These are phyloP conservation scores for Geotrichum macrosporum DNA, from an alignment of 1,139 yeast species.

Conservation along the genomic window DNA sequence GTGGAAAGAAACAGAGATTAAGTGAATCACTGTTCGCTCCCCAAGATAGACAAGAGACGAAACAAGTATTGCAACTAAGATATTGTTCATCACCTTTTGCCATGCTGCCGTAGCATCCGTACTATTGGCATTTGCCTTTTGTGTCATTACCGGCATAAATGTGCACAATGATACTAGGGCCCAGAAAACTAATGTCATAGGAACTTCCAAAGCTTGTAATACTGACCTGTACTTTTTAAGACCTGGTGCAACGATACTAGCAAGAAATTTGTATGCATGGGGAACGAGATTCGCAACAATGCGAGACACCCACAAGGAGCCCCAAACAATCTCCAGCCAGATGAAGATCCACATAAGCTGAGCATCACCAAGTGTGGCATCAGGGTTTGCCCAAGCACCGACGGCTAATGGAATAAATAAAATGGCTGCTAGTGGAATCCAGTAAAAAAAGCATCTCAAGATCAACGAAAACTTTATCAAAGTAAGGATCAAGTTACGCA, in stretches of 20 bases:
- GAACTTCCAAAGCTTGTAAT: slow-evolving; percentile 38
- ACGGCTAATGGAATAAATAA: slow-evolving; percentile 41
- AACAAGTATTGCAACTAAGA: slow-evolving; percentile 40
- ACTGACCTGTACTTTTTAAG: slow-evolving; percentile 38
- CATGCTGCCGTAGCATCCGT: slow-evolving; percentile 33
- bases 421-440: slow-evolving; percentile 41
- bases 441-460: slow-evolving; percentile 37
- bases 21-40: slow-evolving; percentile 40
- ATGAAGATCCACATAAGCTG: slow-evolving; percentile 42
- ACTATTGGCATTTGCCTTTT: slow-evolving; percentile 29
- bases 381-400: slow-evolving; percentile 39
- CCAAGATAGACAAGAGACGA: slow-evolving; percentile 38
- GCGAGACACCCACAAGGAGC: slow-evolving; percentile 38
- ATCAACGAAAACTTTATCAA: slow-evolving; percentile 34
- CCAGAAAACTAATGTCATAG: slow-evolving; percentile 38
- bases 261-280: slow-evolving; percentile 29
- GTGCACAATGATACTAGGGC: slow-evolving; percentile 38
- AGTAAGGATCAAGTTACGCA: slow-evolving; percentile 31
- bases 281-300: slow-evolving; percentile 39
- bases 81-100: slow-evolving; percentile 39
- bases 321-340: slow-evolving; percentile 45
- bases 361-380: slow-evolving; percentile 36
- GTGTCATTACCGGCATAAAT: slow-evolving; percentile 39
- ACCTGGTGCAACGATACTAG: slow-evolving; percentile 38
- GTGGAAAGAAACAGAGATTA: slow-evolving; percentile 43